phyloP scores from a whole-genome alignment of 2,329 filamentous ascomycete genomes.

The Didymella arachidicola region DNA sequence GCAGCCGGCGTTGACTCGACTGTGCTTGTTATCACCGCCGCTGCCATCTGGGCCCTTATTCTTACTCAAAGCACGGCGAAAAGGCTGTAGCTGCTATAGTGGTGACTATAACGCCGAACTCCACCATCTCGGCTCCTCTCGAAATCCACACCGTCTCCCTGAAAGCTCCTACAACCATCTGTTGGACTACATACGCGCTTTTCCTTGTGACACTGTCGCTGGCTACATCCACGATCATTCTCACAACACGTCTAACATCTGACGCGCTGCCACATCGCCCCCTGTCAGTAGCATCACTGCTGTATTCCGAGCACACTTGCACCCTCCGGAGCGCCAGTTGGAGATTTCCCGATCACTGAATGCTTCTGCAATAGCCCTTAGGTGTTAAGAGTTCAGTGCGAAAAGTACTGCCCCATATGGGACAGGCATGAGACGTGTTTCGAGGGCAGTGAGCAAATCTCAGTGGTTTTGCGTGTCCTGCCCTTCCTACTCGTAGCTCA shows the following conservation, averaged over 20 bases:
- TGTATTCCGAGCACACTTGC: not conserved
- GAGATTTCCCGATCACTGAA: not conserved
- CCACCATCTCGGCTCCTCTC: not conserved
- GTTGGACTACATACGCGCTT: constrained; percentile 1
- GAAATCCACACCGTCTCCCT: not conserved
- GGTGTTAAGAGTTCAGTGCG: constrained; percentile 1
- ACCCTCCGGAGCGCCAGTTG: not conserved
- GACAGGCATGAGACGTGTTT: not conserved
- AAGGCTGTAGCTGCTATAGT: not conserved
- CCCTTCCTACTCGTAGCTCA: not conserved
- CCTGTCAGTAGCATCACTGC: not conserved
- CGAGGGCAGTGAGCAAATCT: not conserved
- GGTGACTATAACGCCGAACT: too few relatives aligned
- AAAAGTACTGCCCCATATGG: not conserved
- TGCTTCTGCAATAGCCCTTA: constrained; percentile 3
- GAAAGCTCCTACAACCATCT: constrained; percentile 1
- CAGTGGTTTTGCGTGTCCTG: constrained; percentile 6
- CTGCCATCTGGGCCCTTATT: not conserved
- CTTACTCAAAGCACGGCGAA: not conserved
- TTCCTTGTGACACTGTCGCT: not conserved
- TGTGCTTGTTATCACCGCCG: not conserved
- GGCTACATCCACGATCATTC: constrained; percentile 4
- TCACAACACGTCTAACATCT: not conserved
- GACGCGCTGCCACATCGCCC: not conserved
- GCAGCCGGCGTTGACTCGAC: not conserved